Evolutionary conservation across 2,329 filamentous ascomycete species (phyloP).

Genomic region (Botrytis tulipae): DNA sequence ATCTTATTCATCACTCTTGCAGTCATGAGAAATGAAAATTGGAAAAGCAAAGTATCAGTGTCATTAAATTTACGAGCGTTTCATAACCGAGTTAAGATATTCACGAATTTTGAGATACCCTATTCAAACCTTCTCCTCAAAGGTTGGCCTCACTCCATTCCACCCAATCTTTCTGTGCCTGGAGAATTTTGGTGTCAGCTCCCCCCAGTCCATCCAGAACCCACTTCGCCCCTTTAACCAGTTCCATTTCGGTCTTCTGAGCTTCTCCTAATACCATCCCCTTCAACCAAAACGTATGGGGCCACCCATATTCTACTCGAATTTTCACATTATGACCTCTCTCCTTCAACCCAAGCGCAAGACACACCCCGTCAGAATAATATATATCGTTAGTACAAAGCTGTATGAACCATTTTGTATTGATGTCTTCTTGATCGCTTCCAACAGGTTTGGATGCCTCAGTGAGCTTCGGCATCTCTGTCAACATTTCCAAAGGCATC

Average conservation of each 20-base stretch:
- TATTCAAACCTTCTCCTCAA: neutral
- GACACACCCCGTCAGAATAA: conserved; percentile 52
- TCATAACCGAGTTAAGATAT: neutral
- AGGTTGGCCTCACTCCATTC: neutral
- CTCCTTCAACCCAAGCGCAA: conserved; percentile 44
- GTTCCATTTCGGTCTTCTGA: conserved; percentile 43
- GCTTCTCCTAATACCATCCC: conserved; percentile 44
- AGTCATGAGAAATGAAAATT: neutral
- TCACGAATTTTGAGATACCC: neutral
- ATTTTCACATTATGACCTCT: conserved; percentile 44
- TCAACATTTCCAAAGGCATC: conserved; percentile 46
- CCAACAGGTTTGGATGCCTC: neutral
- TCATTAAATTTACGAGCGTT: neutral
- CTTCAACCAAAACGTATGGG: conserved; percentile 54
- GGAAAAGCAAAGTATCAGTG: neutral
- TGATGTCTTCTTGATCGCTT: conserved; percentile 30
- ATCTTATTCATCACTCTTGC: neutral
- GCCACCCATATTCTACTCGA: conserved; percentile 47
- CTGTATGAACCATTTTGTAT: conserved; percentile 47
- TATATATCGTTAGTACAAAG: conserved; percentile 51
- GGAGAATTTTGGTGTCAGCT: neutral
- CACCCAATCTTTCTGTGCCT: neutral
- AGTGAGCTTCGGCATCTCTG: conserved; percentile 20
- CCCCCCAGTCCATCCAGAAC: conserved; percentile 27
- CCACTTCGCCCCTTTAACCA: conserved; percentile 46